Evolutionary conservation across 140 eudicot genomes (phyloP).

Genomic region (Ambrosia hybrid): DNA sequence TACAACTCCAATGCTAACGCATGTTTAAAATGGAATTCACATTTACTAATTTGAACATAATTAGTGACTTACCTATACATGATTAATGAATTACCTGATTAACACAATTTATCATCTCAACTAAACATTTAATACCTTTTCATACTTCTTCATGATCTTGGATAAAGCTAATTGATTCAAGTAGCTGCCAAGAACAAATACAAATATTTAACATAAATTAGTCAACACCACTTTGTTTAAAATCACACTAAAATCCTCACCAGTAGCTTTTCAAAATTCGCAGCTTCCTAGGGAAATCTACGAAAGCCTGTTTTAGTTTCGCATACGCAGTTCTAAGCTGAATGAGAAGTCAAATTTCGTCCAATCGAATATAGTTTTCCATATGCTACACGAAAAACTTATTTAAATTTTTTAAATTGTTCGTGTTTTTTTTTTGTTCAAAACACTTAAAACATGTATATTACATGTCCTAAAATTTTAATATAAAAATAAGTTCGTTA

Average conservation of each 20-base stretch:
- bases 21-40: no score
- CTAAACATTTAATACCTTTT: slow-evolving; percentile 44
- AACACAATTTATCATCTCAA: not conserved
- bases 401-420: no score
- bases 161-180: slow-evolving; percentile 68
- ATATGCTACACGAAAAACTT: no score
- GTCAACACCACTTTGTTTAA: not conserved
- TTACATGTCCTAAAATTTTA: no score
- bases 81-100: no score
- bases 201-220: not conserved
- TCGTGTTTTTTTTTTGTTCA: no score
- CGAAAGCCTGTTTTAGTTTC: slow-evolving; percentile 50
- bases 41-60: no score
- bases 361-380: slow-evolving; percentile 37
- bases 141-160: slow-evolving; percentile 81
- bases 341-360: slow-evolving; percentile 40
- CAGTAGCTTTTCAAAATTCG: slow-evolving; percentile 58
- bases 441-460: no score
- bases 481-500: no score
- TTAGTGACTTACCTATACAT: no score
- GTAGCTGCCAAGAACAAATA: slow-evolving; percentile 43
- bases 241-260: slow-evolving; percentile 29
- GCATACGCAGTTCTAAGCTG: slow-evolving; percentile 42
- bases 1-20: no score
- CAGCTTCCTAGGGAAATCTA: slow-evolving; percentile 57